A percentile compares a stretch with the other conserved stretches of the same genome.
phyloP scores from a whole-genome alignment of 1,284 basidiomycete genomes.

The Sutorius eximius region DNA sequence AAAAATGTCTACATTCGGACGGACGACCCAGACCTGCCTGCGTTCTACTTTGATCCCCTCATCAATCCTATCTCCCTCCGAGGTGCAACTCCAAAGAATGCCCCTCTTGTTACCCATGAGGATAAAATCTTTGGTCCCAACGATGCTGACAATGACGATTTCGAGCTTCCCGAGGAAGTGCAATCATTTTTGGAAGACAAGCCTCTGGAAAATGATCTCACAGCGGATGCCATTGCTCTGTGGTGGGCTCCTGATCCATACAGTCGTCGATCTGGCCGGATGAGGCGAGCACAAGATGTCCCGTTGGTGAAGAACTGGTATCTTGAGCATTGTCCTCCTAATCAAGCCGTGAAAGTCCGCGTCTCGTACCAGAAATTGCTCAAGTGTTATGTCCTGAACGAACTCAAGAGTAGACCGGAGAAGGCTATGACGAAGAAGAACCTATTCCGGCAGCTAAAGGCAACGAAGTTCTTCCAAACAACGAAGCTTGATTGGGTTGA shows the following conservation, averaged over 20 bases:
- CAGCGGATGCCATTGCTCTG: constrained; percentile 94
- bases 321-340: constrained; percentile 95
- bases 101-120: constrained; percentile 83
- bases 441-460: constrained; percentile 92
- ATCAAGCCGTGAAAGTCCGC: constrained; percentile 96
- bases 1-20: constrained; percentile 99
- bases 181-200: constrained; percentile 84
- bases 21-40: constrained; percentile 98
- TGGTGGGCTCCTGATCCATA: constrained; percentile 99
- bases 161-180: constrained; percentile 81
- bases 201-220: constrained; percentile 87
- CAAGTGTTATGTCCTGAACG: constrained; percentile 95
- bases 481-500: constrained; percentile 99
- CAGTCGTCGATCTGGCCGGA: constrained; percentile 88
- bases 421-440: constrained; percentile 99
- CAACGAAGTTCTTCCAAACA: constrained; percentile 99
- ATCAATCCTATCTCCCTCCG: constrained; percentile 96
- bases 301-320: constrained; percentile 98
- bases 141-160: constrained; percentile 83
- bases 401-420: constrained; percentile 84
- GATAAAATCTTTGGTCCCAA: constrained; percentile 88
- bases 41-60: constrained; percentile 98
- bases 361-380: constrained; percentile 99
- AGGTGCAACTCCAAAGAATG: constrained; percentile 81
- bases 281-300: constrained; percentile 92